Evolutionary conservation across 495 filamentous ascomycete species (phyloP).

Genomic region (Neurospora africana): DNA sequence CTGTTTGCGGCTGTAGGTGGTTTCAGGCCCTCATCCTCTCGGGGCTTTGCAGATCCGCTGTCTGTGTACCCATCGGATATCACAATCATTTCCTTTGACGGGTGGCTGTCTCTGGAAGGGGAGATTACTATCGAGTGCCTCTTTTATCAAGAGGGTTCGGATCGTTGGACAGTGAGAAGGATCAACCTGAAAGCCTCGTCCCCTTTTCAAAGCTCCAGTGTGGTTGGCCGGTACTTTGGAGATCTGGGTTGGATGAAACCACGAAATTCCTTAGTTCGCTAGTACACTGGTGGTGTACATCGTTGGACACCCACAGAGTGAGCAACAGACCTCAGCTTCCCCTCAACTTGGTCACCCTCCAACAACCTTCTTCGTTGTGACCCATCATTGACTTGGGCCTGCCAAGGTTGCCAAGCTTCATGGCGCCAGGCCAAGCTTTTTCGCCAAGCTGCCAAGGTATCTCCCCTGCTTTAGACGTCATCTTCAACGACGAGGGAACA

Average conservation of each 20-base stretch:
- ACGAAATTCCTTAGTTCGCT: neutral
- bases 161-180: neutral
- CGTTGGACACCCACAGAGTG: neutral
- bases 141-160: neutral
- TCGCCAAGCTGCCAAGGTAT: conserved; percentile 27
- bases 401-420: conserved; percentile 14
- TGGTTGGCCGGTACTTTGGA: neutral
- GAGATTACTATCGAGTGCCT: neutral
- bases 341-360: neutral
- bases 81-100: neutral
- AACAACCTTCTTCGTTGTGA: neutral
- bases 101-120: neutral
- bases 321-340: neutral
- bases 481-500: neutral
- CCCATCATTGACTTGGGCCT: neutral
- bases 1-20: neutral
- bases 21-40: neutral
- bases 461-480: neutral
- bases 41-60: neutral
- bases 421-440: conserved; percentile 8
- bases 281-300: too few species aligned
- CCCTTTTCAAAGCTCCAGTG: neutral
- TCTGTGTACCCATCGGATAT: neutral
- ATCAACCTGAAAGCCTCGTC: neutral
- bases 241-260: neutral